Evolutionary conservation across 1,284 basidiomycete genomes (phyloP).

Genomic region (Caloboletus inedulis): DNA sequence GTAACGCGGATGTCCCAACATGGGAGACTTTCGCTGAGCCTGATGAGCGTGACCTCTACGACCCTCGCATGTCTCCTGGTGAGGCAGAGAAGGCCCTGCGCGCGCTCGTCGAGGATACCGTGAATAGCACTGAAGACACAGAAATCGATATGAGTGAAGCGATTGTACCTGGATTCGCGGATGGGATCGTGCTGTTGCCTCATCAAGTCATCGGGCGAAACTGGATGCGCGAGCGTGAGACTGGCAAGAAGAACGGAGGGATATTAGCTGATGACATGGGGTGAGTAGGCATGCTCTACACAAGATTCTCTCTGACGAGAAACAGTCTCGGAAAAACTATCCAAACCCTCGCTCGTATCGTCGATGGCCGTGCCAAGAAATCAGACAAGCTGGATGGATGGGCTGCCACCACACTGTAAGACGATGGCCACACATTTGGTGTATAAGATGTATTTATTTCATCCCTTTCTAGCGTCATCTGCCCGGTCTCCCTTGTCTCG

Average conservation of each 20-base stretch:
- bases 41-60: slow-evolving; percentile 34
- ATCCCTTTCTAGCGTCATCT: slow-evolving; percentile 60
- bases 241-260: slow-evolving; percentile 76
- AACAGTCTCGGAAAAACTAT: slow-evolving; percentile 87
- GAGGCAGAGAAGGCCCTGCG: slow-evolving; percentile 66
- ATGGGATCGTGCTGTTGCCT: slow-evolving; percentile 70
- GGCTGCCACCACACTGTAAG: slow-evolving; percentile 71
- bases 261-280: slow-evolving; percentile 94
- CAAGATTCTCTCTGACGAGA: slow-evolving; percentile 1
- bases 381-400: slow-evolving; percentile 73
- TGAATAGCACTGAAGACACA: slow-evolving; percentile 44
- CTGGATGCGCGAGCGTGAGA: slow-evolving; percentile 89
- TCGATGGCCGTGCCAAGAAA: slow-evolving; percentile 68
- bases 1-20: slow-evolving; percentile 8
- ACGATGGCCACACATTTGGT: slow-evolving; percentile 12
- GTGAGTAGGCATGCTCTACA: slow-evolving; percentile 35
- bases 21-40: slow-evolving; percentile 35
- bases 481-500: slow-evolving; percentile 80
- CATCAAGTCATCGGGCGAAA: slow-evolving; percentile 83
- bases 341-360: slow-evolving; percentile 83
- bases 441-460: slow-evolving; percentile 15
- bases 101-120: slow-evolving; percentile 52
- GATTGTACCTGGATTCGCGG: slow-evolving; percentile 68
- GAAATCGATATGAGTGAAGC: slow-evolving; percentile 62
- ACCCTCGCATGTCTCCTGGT: slow-evolving; percentile 37